Conservation (phyloP, 1,284 basidiomycete species). For the Albatrellus sp. region DNA sequence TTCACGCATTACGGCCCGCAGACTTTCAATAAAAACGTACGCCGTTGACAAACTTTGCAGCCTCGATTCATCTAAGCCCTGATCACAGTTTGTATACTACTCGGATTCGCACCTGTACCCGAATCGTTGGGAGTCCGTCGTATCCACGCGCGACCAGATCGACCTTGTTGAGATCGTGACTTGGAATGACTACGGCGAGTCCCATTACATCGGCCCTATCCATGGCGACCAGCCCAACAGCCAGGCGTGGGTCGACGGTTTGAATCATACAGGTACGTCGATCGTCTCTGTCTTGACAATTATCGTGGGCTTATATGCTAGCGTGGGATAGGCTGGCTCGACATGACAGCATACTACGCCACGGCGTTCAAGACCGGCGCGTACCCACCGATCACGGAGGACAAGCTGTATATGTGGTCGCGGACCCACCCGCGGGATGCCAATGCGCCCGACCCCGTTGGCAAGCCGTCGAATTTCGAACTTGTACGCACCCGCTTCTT, state of each 20-base stretch:
- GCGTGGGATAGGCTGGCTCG: slow-evolving; percentile 42
- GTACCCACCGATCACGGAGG: slow-evolving; percentile 50
- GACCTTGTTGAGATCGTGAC: slow-evolving; percentile 30
- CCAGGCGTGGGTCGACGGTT: slow-evolving; percentile 22
- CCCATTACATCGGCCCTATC: slow-evolving; percentile 42
- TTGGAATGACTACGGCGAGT: slow-evolving; percentile 28
- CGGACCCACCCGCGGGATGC: slow-evolving; percentile 59
- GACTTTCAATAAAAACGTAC: slow-evolving; percentile 72
- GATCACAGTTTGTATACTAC: slow-evolving; percentile 27
- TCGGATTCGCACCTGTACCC: slow-evolving; percentile 60
- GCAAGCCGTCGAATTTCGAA: slow-evolving; percentile 42
- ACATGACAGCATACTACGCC: slow-evolving; percentile 58
- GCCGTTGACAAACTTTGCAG: slow-evolving; percentile 12
- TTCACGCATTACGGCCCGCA: slow-evolving; percentile 64
- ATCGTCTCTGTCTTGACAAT: background rate
- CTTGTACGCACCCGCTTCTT: slow-evolving; percentile 22
- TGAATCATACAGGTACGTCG: slow-evolving; percentile 27
- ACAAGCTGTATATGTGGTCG: slow-evolving; percentile 63
- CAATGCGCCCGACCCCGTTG: slow-evolving; percentile 36
- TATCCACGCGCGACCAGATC: slow-evolving; percentile 45
- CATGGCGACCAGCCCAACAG: slow-evolving; percentile 46
- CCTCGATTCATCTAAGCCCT: slow-evolving; percentile 3
- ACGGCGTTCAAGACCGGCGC: slow-evolving; percentile 66
- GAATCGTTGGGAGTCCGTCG: slow-evolving; percentile 63
- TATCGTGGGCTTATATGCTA: background rate